phyloP scores from a whole-genome alignment of 2,329 filamentous ascomycete genomes.

The Aurifilum marmelostoma region DNA sequence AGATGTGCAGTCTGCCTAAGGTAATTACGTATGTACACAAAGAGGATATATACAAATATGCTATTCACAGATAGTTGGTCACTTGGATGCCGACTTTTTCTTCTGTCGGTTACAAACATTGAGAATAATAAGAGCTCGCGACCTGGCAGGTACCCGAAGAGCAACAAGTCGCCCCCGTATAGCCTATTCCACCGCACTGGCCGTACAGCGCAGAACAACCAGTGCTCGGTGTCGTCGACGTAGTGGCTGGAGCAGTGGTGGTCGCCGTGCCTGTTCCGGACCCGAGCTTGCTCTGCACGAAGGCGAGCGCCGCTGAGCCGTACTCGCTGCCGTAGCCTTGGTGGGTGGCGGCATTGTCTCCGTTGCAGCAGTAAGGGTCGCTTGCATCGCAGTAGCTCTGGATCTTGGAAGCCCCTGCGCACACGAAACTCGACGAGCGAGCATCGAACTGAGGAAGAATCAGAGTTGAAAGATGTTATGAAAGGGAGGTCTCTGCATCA shows the following conservation, averaged over 20 bases:
- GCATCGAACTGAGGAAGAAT: slow-evolving; percentile 58
- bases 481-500: too few relatives aligned
- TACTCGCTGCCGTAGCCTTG: slow-evolving; percentile 68
- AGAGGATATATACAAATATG: background rate
- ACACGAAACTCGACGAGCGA: slow-evolving; percentile 59
- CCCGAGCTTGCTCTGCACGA: slow-evolving; percentile 51
- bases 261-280: slow-evolving; percentile 7
- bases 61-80: background rate
- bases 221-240: slow-evolving; percentile 15
- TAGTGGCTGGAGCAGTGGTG: slow-evolving; percentile 9
- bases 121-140: slow-evolving; percentile 33
- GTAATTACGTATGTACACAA: background rate
- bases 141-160: slow-evolving; percentile 38
- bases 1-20: slow-evolving; percentile 4
- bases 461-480: background rate
- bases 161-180: slow-evolving; percentile 40
- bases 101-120: slow-evolving; percentile 16
- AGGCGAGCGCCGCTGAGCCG: slow-evolving; percentile 59
- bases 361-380: slow-evolving; percentile 70
- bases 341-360: slow-evolving; percentile 62
- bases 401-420: slow-evolving; percentile 55
- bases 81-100: background rate
- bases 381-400: slow-evolving; percentile 67
- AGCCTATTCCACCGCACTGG: slow-evolving; percentile 41
- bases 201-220: slow-evolving; percentile 37